Percentiles rank a stretch among this genome's conserved stretches.
Evolutionary conservation across 2,329 filamentous ascomycete genomes (phyloP).

Genomic region (Aureobasidium sp.): DNA sequence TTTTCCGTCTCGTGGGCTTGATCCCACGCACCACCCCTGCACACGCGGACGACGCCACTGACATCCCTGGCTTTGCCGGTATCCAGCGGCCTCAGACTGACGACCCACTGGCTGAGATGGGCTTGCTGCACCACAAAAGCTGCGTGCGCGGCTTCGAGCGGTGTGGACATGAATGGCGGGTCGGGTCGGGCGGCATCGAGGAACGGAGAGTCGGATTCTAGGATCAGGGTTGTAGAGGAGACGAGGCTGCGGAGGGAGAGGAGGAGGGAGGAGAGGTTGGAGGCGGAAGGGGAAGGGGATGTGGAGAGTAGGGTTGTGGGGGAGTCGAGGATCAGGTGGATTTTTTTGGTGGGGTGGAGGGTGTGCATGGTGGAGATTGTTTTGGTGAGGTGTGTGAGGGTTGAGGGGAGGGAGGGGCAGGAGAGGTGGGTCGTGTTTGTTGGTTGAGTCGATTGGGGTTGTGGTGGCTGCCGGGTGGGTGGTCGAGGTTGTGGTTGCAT

Average conservation of each 20-base stretch:
- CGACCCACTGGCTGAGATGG: constrained; percentile 65
- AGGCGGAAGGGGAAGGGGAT: constrained; percentile 21
- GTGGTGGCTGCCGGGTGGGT: background rate
- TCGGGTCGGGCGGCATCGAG: constrained; percentile 40
- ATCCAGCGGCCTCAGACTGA: constrained; percentile 70
- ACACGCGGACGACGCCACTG: constrained; percentile 77
- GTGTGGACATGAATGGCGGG: constrained; percentile 39
- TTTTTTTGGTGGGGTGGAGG: constrained; percentile 24
- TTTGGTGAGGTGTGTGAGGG: constrained; percentile 23
- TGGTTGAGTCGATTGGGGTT: constrained; percentile 1
- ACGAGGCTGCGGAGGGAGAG: constrained; percentile 44
- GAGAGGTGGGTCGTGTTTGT: background rate
- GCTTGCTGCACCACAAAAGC: constrained; percentile 64
- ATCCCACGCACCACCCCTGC: constrained; percentile 46
- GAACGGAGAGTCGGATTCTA: constrained; percentile 68
- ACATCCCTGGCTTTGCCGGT: constrained; percentile 87
- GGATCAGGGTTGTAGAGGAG: constrained; percentile 58
- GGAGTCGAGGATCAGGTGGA: constrained; percentile 39
- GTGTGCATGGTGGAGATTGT: constrained; percentile 27
- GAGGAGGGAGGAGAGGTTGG: constrained; percentile 26
- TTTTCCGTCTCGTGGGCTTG: constrained; percentile 39
- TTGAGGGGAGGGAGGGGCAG: constrained; percentile 8
- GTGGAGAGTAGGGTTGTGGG: constrained; percentile 39
- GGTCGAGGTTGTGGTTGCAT: background rate
- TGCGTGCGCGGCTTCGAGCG: constrained; percentile 63